Evolutionary conservation across 177 flowering plant species (phyloP), one percentile per base, ranked within the genome.

Genomic region (Telopea speciosissima): DNA sequence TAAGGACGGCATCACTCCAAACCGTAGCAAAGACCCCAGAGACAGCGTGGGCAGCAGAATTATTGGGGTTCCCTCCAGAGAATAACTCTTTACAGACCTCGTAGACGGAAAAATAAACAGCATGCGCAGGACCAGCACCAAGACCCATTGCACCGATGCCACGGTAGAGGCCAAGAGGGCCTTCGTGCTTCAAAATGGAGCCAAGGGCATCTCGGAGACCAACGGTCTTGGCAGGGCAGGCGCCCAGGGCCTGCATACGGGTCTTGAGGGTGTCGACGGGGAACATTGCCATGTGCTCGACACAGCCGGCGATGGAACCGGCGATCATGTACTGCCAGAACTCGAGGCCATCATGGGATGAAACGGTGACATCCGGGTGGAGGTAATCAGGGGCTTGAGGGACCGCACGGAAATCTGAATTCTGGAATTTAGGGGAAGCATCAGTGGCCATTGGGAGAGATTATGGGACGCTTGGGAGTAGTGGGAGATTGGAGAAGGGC

Each of bases 101-200:
- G 45, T 93, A 93, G 5, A 89, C 86, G 0, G 97, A 86, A 76
- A 93, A 93, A 60, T 90, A 90, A 36, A 87, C 94, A 19, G 98
- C 98, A 74, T 91, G 97, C 3, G 97, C 96, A 0, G 98, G 98
- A 11, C 93, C 98, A 22, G 98, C 98, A 14, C 97, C 97, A 44
- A 93, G 89, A 9, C 84, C 92, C 97, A 93, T 92, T 33, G 98
- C 97, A 8, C 81, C 92, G 25, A 93, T 88, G 13, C 98, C 98
- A 1, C 97, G 87, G 80, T 90, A 93, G 65, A 93, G 77, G 1
- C 90, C 96, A 0, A 75, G 36, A 1, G 83, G 79, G 0, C 98
- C 98, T 24, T 93, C 96, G 3, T 80, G 12, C 45, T 77, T 76
- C 22, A 93, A 62, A 25, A 92, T 81, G 0, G 96, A 89, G 24